Evolutionary conservation across 2,329 filamentous ascomycete species (phyloP), one percentile per base, ranked within the genome.

Genomic region (Penicillium sp.): DNA sequence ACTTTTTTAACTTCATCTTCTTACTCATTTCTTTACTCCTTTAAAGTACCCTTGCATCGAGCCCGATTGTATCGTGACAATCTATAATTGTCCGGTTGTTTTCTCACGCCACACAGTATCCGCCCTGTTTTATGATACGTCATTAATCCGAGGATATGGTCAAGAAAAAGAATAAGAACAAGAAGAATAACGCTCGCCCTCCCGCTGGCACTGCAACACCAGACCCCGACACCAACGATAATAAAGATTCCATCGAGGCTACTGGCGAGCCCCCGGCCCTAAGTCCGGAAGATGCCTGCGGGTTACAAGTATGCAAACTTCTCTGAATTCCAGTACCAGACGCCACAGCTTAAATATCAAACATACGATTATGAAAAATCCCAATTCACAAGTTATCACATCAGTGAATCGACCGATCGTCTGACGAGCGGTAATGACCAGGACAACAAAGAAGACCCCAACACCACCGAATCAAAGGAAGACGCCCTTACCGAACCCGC

Each of bases 321-420:
- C 69, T 70, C 75, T 67, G 59, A 61, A 54, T 78, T 71, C 68
- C 59, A 73, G 61, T 79, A 78, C 68, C 73, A 76, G 64, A 70
- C 66, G 52, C 69, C 74, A 65, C 69, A 75, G 60, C 62, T 65
- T 71, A 69, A 72, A 59, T 78, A 77, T 67, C 74, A 77, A 67
- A 74, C 73, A 47, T 77, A 72, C 67, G 74, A 78, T 66, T 69
- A 58, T 67, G 60, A 68, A 58, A 73, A 73, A 60, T 59, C 69
- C 51, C 58, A 67, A 63, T 76, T 68, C 59, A 69, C 68, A 63
- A 69, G 63, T 61, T 70, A 74, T 65, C 69, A 71, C 64, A 68
- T 76, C 55, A 54, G 60, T 62, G 56, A 64, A 66, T 53, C 65
- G 57, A 58, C 67, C 58, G 64, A 67, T 61, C 43, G 54, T 67